These are phyloP conservation scores for Aquilaria sinensis DNA, from an alignment of 345 rosid species.

Conservation along the genomic window DNA sequence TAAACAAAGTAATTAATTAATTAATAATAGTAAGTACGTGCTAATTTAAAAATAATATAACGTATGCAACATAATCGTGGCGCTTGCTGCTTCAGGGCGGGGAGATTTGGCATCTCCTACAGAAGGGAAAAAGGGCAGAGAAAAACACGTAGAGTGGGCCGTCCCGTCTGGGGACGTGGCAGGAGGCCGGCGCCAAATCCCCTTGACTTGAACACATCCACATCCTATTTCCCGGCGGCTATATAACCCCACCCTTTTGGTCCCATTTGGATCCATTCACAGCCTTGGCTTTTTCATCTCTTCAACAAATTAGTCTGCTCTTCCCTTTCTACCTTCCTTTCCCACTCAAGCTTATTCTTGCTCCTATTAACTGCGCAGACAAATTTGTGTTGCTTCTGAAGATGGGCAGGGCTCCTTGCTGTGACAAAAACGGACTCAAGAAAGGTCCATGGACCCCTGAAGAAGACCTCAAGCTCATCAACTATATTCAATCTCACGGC, in stretches of 20 bases:
- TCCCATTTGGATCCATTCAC: background rate
- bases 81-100: too few relatives aligned
- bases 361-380: background rate
- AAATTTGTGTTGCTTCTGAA: background rate
- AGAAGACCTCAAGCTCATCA: conserved; percentile 61
- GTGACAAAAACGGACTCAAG: conserved; percentile 74
- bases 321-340: too few relatives aligned
- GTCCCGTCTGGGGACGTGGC: conserved; percentile 2
- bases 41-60: too few relatives aligned
- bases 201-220: conserved; percentile 27
- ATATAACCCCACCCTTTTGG: conserved; percentile 13
- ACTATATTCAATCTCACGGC: conserved; percentile 56
- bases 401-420: conserved; percentile 87
- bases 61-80: too few relatives aligned
- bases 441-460: conserved; percentile 86
- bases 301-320: too few relatives aligned
- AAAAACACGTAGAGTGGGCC: too few relatives aligned
- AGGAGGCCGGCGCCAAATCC: conserved; percentile 42
- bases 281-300: background rate
- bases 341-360: background rate
- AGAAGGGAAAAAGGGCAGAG: too few relatives aligned
- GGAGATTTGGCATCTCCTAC: too few relatives aligned
- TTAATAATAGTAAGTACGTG: too few relatives aligned
- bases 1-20: too few relatives aligned
- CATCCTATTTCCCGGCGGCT: background rate